Conservation (phyloP, 2,329 filamentous ascomycete genomes). For the Incumbomyces delicatus region DNA sequence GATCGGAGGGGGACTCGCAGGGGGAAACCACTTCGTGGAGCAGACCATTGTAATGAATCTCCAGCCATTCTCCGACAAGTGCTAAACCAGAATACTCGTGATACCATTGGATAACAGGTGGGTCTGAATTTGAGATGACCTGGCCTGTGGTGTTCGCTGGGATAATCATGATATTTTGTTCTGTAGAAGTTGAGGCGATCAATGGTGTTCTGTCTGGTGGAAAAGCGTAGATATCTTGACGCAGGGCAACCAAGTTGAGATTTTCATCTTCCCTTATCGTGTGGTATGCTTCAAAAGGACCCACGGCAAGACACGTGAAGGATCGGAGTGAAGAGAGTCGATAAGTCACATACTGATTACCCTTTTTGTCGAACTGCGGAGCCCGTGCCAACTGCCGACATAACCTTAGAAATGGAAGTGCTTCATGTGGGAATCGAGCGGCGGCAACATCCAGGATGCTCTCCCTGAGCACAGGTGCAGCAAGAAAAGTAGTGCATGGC, state of each 20-base stretch:
- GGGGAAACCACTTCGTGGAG: conserved; percentile 39
- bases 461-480: conserved; percentile 48
- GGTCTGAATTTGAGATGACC: conserved; percentile 72
- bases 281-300: conserved; percentile 59
- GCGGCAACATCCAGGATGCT: conserved; percentile 58
- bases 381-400: conserved; percentile 53
- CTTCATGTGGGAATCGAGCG: conserved; percentile 76
- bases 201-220: conserved; percentile 23
- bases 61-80: conserved; percentile 62
- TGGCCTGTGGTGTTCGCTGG: conserved; percentile 31
- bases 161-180: conserved; percentile 12
- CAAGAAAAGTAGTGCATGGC: conserved; percentile 41
- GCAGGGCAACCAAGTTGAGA: conserved; percentile 63
- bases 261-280: conserved; percentile 79
- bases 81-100: conserved; percentile 68
- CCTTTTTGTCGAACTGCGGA: conserved; percentile 31
- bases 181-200: conserved; percentile 18
- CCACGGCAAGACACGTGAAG: conserved; percentile 67
- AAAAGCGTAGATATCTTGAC: conserved; percentile 43
- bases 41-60: conserved; percentile 37
- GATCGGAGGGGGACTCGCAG: conserved; percentile 47
- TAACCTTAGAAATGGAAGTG: conserved; percentile 64
- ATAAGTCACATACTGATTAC: conserved; percentile 47
- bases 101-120: conserved; percentile 64
- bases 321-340: conserved; percentile 59